These are phyloP conservation scores for Sporothrix protearum DNA, from an alignment of 2,329 filamentous ascomycete genomes.

Conservation along the genomic window DNA sequence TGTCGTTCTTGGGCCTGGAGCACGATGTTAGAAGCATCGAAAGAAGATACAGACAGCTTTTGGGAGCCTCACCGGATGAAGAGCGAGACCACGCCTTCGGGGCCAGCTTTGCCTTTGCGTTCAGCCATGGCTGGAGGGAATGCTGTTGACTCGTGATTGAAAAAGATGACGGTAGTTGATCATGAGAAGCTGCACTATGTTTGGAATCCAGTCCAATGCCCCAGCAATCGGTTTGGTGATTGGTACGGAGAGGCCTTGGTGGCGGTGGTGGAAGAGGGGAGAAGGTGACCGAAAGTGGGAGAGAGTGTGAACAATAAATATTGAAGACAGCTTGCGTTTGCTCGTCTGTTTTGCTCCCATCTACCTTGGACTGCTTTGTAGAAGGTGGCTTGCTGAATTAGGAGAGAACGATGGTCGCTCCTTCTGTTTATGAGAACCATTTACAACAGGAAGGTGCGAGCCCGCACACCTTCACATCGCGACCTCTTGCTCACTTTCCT, in stretches of 20 bases:
- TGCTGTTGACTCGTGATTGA: not conserved
- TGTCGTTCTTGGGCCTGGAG: constrained; percentile 9
- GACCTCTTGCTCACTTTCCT: not conserved
- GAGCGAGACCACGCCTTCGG: not conserved
- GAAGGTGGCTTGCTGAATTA: not conserved
- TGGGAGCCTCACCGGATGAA: not conserved
- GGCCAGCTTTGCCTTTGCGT: not conserved
- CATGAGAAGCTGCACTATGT: no score
- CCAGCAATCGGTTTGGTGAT: not conserved
- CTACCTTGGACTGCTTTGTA: not conserved
- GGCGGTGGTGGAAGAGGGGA: not conserved
- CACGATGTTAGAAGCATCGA: not conserved
- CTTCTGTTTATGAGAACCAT: not conserved
- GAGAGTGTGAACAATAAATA: not conserved
- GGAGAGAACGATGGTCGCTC: constrained; percentile 11
- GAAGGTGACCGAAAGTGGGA: not conserved
- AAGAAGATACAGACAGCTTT: no score
- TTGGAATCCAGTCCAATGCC: not conserved
- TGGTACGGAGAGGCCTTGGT: not conserved
- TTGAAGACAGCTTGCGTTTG: not conserved
- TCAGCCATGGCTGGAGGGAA: not conserved
- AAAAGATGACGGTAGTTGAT: no score
- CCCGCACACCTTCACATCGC: not conserved
- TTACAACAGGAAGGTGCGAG: not conserved
- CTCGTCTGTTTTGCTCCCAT: not conserved